Evolutionary conservation across 1,284 basidiomycete genomes (phyloP).

Genomic region (Rhodotorula sp.): DNA sequence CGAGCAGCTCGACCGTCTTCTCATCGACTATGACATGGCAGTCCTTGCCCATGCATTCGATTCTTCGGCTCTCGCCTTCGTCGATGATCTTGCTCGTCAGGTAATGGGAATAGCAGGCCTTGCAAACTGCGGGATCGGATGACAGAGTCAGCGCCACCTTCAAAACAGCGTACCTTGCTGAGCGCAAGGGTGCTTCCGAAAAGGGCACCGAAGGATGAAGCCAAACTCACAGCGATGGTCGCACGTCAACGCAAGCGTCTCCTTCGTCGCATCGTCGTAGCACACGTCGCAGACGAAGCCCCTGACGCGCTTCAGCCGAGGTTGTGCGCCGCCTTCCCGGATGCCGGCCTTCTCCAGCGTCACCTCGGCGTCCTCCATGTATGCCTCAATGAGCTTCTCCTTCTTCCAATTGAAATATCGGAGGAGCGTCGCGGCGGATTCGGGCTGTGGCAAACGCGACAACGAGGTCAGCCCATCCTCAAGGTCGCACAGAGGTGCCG

Average conservation of each 20-base stretch:
- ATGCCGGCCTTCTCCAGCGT: conserved; percentile 71
- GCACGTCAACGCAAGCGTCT: conserved; percentile 66
- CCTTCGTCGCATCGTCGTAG: conserved; percentile 65
- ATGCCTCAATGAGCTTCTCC: conserved; percentile 78
- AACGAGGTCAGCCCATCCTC: neutral
- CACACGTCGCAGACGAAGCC: conserved; percentile 85
- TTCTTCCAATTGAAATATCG: conserved; percentile 92
- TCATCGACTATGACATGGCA: conserved; percentile 72
- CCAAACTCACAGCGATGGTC: conserved; percentile 61
- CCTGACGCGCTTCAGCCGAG: conserved; percentile 48
- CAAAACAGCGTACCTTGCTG: neutral
- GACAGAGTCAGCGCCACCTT: neutral
- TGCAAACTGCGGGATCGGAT: conserved; percentile 58
- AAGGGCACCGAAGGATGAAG: neutral
- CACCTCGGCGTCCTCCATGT: conserved; percentile 79
- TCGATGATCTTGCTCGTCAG: conserved; percentile 78
- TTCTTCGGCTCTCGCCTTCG: conserved; percentile 76
- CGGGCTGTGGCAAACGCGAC: conserved; percentile 47
- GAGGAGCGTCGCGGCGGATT: conserved; percentile 72
- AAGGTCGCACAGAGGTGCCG: neutral
- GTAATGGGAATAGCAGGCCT: conserved; percentile 83
- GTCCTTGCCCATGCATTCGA: conserved; percentile 90
- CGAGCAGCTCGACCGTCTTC: conserved; percentile 54
- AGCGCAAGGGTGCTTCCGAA: too few relatives aligned
- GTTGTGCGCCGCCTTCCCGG: conserved; percentile 46